Evolutionary conservation across 2,329 filamentous ascomycete genomes (phyloP).

Genomic region (Stachybotrys elegans): DNA sequence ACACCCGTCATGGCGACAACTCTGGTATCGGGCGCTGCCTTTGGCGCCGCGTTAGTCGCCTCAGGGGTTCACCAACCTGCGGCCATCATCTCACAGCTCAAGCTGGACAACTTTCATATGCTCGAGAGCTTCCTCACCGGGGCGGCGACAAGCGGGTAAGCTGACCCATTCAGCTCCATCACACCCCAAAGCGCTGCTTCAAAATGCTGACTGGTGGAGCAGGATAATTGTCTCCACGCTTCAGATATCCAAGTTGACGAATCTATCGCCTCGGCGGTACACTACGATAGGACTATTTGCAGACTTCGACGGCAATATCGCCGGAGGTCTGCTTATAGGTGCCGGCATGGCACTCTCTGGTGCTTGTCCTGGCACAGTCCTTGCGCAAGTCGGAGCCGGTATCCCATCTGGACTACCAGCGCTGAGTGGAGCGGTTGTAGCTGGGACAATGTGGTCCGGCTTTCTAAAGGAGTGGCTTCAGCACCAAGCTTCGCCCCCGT

Average conservation of each 20-base stretch:
- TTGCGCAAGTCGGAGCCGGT: background rate
- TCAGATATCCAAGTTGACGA: background rate
- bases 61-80: background rate
- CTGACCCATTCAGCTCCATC: background rate
- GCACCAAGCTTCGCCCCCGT: background rate
- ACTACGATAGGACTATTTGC: background rate
- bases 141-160: background rate
- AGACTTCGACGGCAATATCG: background rate
- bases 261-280: background rate
- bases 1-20: background rate
- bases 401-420: background rate
- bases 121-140: background rate
- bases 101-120: background rate
- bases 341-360: background rate
- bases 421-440: background rate
- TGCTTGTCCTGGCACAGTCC: background rate
- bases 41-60: background rate
- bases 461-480: background rate
- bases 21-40: background rate
- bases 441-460: background rate
- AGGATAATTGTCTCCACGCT: background rate
- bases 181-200: background rate
- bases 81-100: background rate
- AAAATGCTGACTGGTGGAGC: background rate
- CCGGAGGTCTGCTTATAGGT: background rate